Evolutionary conservation across 2,329 filamentous ascomycete species (phyloP).

Genomic region (Akanthomyces lecanii): DNA sequence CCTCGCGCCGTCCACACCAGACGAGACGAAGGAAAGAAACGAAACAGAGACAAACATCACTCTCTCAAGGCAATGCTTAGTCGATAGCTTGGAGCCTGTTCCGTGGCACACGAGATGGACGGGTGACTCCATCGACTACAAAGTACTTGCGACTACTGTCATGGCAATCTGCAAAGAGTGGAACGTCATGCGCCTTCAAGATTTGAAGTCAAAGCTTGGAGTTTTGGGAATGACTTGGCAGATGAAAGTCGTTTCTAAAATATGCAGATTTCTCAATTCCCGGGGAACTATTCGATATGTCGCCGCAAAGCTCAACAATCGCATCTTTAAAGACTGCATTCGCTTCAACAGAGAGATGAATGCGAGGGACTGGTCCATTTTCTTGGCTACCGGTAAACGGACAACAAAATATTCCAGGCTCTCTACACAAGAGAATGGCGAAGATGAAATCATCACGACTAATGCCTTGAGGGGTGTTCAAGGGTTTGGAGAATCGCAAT

Average conservation of each 20-base stretch:
- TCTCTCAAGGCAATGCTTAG: conserved; percentile 36
- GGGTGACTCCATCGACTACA: conserved; percentile 54
- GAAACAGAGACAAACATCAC: conserved; percentile 33
- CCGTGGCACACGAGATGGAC: conserved; percentile 55
- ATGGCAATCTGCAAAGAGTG: conserved; percentile 55
- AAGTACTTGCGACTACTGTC: conserved; percentile 52
- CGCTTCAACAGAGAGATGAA: conserved; percentile 55
- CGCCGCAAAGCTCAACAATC: conserved; percentile 49
- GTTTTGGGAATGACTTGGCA: conserved; percentile 52
- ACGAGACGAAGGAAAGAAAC: conserved; percentile 27
- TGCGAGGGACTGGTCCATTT: conserved; percentile 52
- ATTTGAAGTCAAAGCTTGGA: conserved; percentile 55
- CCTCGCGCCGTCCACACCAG: conserved; percentile 46
- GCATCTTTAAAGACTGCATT: conserved; percentile 58
- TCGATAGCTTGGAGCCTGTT: conserved; percentile 48
- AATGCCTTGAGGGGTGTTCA: conserved; percentile 22
- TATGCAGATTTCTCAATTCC: conserved; percentile 53
- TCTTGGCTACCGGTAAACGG: conserved; percentile 47
- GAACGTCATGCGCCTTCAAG: conserved; percentile 53
- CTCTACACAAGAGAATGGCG: background rate
- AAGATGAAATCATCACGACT: background rate
- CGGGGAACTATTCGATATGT: conserved; percentile 54
- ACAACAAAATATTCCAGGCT: background rate
- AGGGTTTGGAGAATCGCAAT: conserved; percentile 17
- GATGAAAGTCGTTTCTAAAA: conserved; percentile 57